These are phyloP conservation scores for Vanilla planifolia DNA, from an alignment of 106 monocot species.

Conservation along the genomic window DNA sequence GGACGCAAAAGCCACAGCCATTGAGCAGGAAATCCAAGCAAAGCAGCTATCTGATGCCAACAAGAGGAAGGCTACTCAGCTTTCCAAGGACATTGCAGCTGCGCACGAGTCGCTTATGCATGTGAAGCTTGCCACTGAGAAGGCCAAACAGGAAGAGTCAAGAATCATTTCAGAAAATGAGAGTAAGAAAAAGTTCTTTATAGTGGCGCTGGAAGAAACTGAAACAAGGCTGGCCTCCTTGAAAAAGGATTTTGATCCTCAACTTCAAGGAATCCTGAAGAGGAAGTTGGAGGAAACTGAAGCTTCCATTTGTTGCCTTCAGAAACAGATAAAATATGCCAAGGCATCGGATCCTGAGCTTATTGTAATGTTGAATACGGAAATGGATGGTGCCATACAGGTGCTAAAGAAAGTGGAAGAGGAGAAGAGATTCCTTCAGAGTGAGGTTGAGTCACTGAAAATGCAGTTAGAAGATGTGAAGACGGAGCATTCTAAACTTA, in stretches of 20 bases:
- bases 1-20: conserved; percentile 32
- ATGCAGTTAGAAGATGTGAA: conserved; percentile 41
- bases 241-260: conserved; percentile 47
- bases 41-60: conserved; percentile 31
- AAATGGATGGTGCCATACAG: conserved; percentile 48
- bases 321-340: conserved; percentile 38
- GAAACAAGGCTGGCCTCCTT: conserved; percentile 27
- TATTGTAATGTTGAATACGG: conserved; percentile 23
- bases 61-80: conserved; percentile 25
- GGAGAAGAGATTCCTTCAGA: conserved; percentile 38
- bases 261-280: conserved; percentile 18
- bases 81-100: conserved; percentile 36
- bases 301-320: conserved; percentile 21
- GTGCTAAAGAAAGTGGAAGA: conserved; percentile 45
- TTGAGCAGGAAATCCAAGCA: conserved; percentile 36
- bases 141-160: conserved; percentile 34
- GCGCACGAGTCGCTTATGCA: conserved; percentile 40
- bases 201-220: conserved; percentile 29
- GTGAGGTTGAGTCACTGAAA: conserved; percentile 36
- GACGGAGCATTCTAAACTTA: conserved; percentile 47
- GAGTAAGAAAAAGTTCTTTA: conserved; percentile 17
- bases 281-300: conserved; percentile 29
- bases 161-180: conserved; percentile 38
- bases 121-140: conserved; percentile 42
- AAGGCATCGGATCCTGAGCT: conserved; percentile 24